Percentiles rank a stretch among this genome's conserved stretches.
phyloP scores from a whole-genome alignment of 2,329 filamentous ascomycete species.

The Fusarium nanum region DNA sequence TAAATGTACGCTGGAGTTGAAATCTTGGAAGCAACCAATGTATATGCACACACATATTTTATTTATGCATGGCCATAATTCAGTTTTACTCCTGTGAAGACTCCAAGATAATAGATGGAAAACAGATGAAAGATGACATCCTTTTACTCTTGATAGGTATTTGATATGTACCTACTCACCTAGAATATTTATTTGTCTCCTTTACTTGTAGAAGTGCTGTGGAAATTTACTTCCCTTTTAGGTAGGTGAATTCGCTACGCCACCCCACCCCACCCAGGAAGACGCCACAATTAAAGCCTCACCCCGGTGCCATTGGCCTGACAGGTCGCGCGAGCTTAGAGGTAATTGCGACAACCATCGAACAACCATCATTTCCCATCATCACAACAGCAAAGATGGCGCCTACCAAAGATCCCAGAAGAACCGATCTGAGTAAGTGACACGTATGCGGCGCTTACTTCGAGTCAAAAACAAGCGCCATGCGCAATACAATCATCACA shows the following conservation, averaged over 20 bases:
- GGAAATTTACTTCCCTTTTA: conserved; percentile 23
- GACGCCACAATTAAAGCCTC: conserved; percentile 31
- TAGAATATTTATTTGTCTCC: neutral
- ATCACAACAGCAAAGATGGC: conserved; percentile 50
- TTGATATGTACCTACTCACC: neutral
- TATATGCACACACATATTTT: conserved; percentile 12
- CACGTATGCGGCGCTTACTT: neutral
- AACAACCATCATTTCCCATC: conserved; percentile 25
- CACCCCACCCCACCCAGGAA: conserved; percentile 26
- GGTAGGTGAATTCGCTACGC: conserved; percentile 24
- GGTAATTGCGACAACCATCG: conserved; percentile 39
- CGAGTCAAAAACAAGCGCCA: neutral
- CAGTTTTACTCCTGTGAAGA: neutral
- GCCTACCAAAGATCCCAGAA: conserved; percentile 58
- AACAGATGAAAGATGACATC: neutral
- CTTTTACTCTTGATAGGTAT: neutral
- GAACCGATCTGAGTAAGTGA: conserved; percentile 58
- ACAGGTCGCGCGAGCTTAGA: conserved; percentile 36
- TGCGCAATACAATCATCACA: conserved; percentile 3
- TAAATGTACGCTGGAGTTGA: conserved; percentile 7
- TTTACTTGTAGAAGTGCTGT: neutral
- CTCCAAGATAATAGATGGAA: neutral
- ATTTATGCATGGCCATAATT: neutral
- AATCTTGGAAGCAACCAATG: conserved; percentile 12
- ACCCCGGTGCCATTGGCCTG: conserved; percentile 1